Evolutionary conservation across 2,329 filamentous ascomycete genomes (phyloP).

Genomic region (Diaporthe capsici): DNA sequence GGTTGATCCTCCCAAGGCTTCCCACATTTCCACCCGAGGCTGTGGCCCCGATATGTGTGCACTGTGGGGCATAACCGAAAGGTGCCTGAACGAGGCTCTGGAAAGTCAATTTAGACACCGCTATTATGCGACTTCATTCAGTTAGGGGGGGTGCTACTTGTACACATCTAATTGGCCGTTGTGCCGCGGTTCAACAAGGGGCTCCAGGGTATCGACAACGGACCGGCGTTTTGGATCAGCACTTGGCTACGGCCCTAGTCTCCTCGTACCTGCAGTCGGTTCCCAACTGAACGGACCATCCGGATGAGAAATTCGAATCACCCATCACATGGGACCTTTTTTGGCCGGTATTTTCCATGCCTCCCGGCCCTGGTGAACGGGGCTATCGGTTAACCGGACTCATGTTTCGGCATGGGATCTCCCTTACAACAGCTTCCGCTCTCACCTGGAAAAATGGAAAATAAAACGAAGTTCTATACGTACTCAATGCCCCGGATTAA

Average conservation of each 20-base stretch:
- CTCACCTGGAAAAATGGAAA: background rate
- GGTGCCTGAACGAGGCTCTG: conserved; percentile 23
- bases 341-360: background rate
- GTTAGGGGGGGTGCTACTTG: conserved; percentile 16
- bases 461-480: background rate
- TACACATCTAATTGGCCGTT: conserved; percentile 14
- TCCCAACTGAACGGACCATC: background rate
- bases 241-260: conserved; percentile 5
- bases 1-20: conserved; percentile 1
- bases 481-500: background rate
- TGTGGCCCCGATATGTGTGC: background rate
- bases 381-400: background rate
- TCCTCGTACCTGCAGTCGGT: conserved; percentile 12
- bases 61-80: background rate
- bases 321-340: background rate
- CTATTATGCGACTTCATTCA: conserved; percentile 6
- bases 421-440: background rate
- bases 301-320: background rate
- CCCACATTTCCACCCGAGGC: conserved; percentile 3
- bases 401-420: too few species aligned
- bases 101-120: conserved; percentile 31
- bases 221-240: conserved; percentile 18
- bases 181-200: background rate
- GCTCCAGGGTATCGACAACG: background rate
- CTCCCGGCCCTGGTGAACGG: too few species aligned